These are phyloP conservation scores for Clonostachys byssicola DNA, from an alignment of 2,329 filamentous ascomycete species.

Conservation along the genomic window DNA sequence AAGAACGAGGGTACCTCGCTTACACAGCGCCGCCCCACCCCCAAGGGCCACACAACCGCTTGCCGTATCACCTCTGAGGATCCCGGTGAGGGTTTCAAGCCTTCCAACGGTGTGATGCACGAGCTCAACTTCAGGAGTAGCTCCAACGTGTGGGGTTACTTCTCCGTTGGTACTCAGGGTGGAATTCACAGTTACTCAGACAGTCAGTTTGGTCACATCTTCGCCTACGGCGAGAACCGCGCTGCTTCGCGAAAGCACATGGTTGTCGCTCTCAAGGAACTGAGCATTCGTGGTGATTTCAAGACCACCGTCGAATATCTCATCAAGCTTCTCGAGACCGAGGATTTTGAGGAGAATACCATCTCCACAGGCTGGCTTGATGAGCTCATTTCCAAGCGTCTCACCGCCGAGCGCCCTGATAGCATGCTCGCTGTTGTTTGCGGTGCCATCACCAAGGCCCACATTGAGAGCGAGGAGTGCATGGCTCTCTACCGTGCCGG, in stretches of 20 bases:
- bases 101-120: constrained; percentile 97
- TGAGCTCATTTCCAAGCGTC: constrained; percentile 95
- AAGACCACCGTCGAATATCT: constrained; percentile 97
- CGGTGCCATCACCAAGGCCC: constrained; percentile 91
- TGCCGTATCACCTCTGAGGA: constrained; percentile 99
- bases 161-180: constrained; percentile 94
- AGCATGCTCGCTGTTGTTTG: constrained; percentile 91
- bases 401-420: constrained; percentile 94
- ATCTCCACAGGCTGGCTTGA: constrained; percentile 99
- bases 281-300: constrained; percentile 99
- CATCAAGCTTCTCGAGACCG: constrained; percentile 97
- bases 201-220: constrained; percentile 98
- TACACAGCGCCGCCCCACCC: constrained; percentile 83
- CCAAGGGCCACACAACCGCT: constrained; percentile 95
- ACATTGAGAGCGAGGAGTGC: constrained; percentile 88
- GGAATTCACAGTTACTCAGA: constrained; percentile 99
- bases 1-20: constrained; percentile 77
- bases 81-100: constrained; percentile 98
- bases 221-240: constrained; percentile 97
- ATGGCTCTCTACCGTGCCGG: constrained; percentile 82
- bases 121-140: constrained; percentile 98
- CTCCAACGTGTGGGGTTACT: constrained; percentile 99
- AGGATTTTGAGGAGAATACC: constrained; percentile 97
- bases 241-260: constrained; percentile 97
- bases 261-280: constrained; percentile 96